Percentiles rank a stretch among this genome's conserved stretches.
phyloP scores from a whole-genome alignment of 2,329 filamentous ascomycete genomes.

The Aureobasidium sp. region DNA sequence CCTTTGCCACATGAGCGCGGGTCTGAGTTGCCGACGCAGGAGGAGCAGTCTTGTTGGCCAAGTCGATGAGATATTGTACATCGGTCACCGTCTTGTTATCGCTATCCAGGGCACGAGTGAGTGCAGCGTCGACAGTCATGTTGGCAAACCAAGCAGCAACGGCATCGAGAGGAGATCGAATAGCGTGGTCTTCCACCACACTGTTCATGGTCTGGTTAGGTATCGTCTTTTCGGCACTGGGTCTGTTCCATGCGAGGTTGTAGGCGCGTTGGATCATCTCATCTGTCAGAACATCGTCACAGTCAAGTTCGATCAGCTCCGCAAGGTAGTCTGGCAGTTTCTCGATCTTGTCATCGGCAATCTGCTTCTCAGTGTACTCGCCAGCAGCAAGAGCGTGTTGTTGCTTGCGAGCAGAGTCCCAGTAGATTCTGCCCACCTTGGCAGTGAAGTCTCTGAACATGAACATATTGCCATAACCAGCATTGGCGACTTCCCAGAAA shows the following conservation, averaged over 20 bases:
- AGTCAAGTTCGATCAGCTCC: slow-evolving; percentile 68
- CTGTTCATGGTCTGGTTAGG: slow-evolving; percentile 69
- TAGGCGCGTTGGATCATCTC: slow-evolving; percentile 76
- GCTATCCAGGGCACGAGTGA: slow-evolving; percentile 56
- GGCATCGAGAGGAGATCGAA: slow-evolving; percentile 81
- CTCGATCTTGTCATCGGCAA: slow-evolving; percentile 49
- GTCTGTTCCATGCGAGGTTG: slow-evolving; percentile 81
- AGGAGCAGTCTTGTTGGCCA: slow-evolving; percentile 68
- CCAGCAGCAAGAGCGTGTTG: slow-evolving; percentile 34
- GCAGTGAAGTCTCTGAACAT: slow-evolving; percentile 64
- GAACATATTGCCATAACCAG: slow-evolving; percentile 56
- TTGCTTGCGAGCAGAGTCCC: slow-evolving; percentile 71
- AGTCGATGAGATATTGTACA: slow-evolving; percentile 49
- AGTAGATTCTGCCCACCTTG: slow-evolving; percentile 66
- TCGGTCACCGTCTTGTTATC: slow-evolving; percentile 41
- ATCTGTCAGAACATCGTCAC: slow-evolving; percentile 72
- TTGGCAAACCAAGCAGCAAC: slow-evolving; percentile 89
- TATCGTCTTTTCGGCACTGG: slow-evolving; percentile 60
- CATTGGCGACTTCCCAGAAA: slow-evolving; percentile 68
- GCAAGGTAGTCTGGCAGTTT: slow-evolving; percentile 70
- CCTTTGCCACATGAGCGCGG: slow-evolving; percentile 52
- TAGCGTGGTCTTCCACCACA: slow-evolving; percentile 77
- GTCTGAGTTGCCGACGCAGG: slow-evolving; percentile 65
- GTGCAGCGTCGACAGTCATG: slow-evolving; percentile 60
- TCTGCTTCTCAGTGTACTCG: slow-evolving; percentile 19